These are phyloP conservation scores for Thermomucor indicae-seudaticae DNA, from an alignment of 371 early-diverging fungal species.

Conservation along the genomic window DNA sequence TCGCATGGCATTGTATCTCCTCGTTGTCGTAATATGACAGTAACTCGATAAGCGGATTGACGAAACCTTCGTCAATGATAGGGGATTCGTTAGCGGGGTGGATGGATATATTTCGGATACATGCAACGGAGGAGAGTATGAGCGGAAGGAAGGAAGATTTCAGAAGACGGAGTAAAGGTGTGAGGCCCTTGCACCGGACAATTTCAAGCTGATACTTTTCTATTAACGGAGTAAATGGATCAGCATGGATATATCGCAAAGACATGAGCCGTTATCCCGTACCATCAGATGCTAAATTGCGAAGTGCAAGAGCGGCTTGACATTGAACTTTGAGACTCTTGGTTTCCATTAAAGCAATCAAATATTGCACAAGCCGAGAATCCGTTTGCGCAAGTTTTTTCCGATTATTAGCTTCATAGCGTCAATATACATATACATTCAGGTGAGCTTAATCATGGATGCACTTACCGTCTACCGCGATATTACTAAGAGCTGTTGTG, in stretches of 20 bases:
- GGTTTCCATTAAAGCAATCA: slow-evolving; percentile 79
- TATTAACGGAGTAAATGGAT: slow-evolving; percentile 10
- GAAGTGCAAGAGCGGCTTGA: slow-evolving; percentile 85
- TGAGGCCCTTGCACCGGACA: slow-evolving; percentile 75
- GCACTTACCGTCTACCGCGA: slow-evolving; percentile 79
- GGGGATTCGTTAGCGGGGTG: slow-evolving; percentile 84
- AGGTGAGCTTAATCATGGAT: neutral
- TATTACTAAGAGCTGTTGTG: slow-evolving; percentile 88
- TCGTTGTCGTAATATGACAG: slow-evolving; percentile 72
- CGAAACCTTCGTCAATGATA: slow-evolving; percentile 79
- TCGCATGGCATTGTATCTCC: slow-evolving; percentile 86
- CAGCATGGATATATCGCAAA: too few species aligned
- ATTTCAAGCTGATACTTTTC: slow-evolving; percentile 86
- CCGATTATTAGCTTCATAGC: slow-evolving; percentile 53
- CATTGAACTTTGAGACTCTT: slow-evolving; percentile 82
- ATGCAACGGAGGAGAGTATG: slow-evolving; percentile 88
- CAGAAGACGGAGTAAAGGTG: slow-evolving; percentile 69
- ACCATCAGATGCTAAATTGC: slow-evolving; percentile 87
- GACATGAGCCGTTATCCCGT: slow-evolving; percentile 1
- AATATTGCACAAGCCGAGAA: slow-evolving; percentile 68
- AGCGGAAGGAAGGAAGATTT: slow-evolving; percentile 76
- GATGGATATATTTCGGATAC: slow-evolving; percentile 91
- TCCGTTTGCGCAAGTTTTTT: slow-evolving; percentile 75
- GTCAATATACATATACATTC: neutral
- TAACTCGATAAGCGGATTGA: slow-evolving; percentile 70